Evolutionary conservation across 1,284 basidiomycete genomes (phyloP).

Genomic region (Fomitopsis betulina): DNA sequence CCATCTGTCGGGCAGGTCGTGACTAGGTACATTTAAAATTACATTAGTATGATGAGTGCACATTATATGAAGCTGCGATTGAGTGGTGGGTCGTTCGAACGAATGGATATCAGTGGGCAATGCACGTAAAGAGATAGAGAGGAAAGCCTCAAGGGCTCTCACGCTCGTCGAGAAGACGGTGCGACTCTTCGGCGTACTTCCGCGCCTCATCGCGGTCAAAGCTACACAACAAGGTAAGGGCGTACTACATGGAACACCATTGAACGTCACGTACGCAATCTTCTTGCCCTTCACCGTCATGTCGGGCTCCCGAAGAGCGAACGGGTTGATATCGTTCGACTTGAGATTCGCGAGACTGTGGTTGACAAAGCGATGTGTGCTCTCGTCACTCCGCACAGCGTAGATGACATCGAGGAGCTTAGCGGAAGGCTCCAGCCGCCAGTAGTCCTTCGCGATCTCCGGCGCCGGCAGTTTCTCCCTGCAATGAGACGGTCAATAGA

Average conservation of each 20-base stretch:
- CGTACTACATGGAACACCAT: not conserved
- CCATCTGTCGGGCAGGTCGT: not conserved
- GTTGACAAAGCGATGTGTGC: conserved; percentile 90
- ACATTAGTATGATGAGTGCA: not conserved
- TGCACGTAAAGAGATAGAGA: not conserved
- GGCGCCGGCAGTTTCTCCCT: conserved; percentile 71
- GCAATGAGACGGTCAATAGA: not conserved
- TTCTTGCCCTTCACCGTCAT: conserved; percentile 78
- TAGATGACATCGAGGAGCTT: conserved; percentile 86
- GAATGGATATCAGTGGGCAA: not conserved
- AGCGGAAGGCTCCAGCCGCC: conserved; percentile 74
- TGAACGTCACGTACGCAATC: conserved; percentile 45
- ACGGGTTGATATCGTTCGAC: conserved; percentile 82
- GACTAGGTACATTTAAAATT: not conserved
- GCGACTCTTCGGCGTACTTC: conserved; percentile 44
- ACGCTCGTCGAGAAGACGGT: conserved; percentile 11
- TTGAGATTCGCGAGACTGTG: conserved; percentile 88
- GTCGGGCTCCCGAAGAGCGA: conserved; percentile 85
- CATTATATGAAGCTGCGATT: not conserved
- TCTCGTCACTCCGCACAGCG: conserved; percentile 90
- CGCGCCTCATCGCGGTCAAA: conserved; percentile 77
- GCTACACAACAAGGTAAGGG: conserved; percentile 33
- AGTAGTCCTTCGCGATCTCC: conserved; percentile 90
- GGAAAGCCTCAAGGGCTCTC: conserved; percentile 1
- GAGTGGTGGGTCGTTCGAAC: not conserved